Evolutionary conservation across 768 basidiomycete species (phyloP).

Genomic region (Grammothele lineata): DNA sequence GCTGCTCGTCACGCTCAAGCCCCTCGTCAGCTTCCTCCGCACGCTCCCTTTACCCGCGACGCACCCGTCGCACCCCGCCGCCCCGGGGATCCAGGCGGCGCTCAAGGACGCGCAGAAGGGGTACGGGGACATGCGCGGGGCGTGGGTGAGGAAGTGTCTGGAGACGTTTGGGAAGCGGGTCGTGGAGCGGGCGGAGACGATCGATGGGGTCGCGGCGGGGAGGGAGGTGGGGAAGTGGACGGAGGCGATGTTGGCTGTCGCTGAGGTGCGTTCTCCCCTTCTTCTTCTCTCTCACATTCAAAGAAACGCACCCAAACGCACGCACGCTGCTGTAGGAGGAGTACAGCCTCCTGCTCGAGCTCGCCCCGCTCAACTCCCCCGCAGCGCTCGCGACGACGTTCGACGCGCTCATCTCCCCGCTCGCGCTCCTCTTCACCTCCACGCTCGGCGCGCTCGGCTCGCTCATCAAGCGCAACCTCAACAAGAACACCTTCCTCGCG

Average conservation of each 20-base stretch:
- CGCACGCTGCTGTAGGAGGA: constrained; percentile 46
- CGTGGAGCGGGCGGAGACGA: constrained; percentile 65
- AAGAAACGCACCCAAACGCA: background rate
- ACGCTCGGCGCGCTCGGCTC: constrained; percentile 58
- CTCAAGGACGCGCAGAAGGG: constrained; percentile 76
- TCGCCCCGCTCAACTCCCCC: constrained; percentile 55
- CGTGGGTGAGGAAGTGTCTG: constrained; percentile 71
- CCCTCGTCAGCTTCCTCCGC: constrained; percentile 66
- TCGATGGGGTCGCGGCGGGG: constrained; percentile 62
- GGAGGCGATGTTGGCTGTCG: constrained; percentile 55
- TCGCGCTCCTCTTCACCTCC: constrained; percentile 61
- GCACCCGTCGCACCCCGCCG: constrained; percentile 80
- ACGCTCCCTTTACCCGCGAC: constrained; percentile 72
- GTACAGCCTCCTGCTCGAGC: constrained; percentile 56
- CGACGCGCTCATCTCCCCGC: constrained; percentile 55
- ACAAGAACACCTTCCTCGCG: constrained; percentile 77
- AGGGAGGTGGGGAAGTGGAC: constrained; percentile 73
- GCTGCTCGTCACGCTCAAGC: constrained; percentile 49
- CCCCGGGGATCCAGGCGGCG: constrained; percentile 56
- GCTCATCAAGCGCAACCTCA: constrained; percentile 72
- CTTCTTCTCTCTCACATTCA: no score
- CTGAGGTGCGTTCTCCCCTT: constrained; percentile 49
- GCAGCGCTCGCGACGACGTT: constrained; percentile 55
- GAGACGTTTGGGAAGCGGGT: constrained; percentile 68
- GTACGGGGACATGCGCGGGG: constrained; percentile 83